phyloP scores from a whole-genome alignment of 176 grass and related monocot species.

The Carex parvula region DNA sequence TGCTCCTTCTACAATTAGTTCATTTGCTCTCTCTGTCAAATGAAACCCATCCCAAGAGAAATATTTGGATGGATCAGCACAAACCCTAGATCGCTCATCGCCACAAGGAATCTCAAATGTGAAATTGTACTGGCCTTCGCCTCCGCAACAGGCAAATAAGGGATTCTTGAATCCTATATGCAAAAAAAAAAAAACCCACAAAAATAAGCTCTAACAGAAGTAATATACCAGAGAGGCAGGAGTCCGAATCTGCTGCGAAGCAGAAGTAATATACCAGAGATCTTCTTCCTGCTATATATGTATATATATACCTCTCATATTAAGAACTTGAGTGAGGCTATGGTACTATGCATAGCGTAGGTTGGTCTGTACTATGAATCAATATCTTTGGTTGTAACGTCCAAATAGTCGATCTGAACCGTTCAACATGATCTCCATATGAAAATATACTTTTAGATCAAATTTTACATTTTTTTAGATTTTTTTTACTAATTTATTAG shows the following conservation, averaged over 20 bases:
- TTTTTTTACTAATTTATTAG: too few relatives aligned
- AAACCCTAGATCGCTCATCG: not conserved
- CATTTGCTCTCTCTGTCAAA: slow-evolving; percentile 1
- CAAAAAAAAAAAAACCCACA: not conserved
- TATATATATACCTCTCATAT: not conserved
- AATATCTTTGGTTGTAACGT: too few relatives aligned
- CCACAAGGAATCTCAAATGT: not conserved
- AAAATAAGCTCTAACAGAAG: not conserved
- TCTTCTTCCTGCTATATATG: not conserved
- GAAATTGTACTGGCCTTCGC: slow-evolving; percentile 7
- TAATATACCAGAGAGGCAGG: too few relatives aligned
- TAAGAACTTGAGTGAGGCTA: too few relatives aligned
- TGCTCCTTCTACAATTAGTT: slow-evolving; percentile 16
- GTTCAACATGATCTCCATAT: too few relatives aligned
- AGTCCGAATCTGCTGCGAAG: too few relatives aligned
- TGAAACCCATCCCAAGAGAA: slow-evolving; percentile 19
- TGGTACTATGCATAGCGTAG: too few relatives aligned
- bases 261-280: not conserved
- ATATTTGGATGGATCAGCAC: slow-evolving; percentile 14
- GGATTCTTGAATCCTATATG: slow-evolving; percentile 6
- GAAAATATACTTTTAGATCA: too few relatives aligned
- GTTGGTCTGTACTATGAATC: too few relatives aligned
- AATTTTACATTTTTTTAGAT: too few relatives aligned
- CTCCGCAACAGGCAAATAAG: slow-evolving; percentile 17
- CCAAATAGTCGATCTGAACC: too few relatives aligned